Evolutionary conservation across 148 eudicot genomes (phyloP).

Genomic region (Hydrangea macrophylla): DNA sequence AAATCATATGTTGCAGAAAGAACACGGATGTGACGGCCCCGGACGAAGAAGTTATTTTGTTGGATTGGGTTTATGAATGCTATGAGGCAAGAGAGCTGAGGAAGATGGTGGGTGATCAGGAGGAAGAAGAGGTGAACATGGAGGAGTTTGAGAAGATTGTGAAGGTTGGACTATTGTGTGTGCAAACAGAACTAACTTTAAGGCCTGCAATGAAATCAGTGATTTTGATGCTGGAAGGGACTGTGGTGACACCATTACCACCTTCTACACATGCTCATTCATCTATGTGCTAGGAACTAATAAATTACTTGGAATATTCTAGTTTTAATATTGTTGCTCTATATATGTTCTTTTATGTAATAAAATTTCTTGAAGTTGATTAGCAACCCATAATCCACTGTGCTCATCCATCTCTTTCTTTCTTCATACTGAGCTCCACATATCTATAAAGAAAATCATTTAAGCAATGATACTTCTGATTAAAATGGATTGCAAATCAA

Average conservation of each 20-base stretch:
- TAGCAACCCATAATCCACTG: too few relatives aligned
- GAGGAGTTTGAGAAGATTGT: neutral
- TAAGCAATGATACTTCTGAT: too few relatives aligned
- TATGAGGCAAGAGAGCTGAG: neutral
- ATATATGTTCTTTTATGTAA: too few relatives aligned
- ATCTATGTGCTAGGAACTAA: too few relatives aligned
- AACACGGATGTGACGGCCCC: neutral
- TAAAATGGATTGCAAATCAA: too few relatives aligned
- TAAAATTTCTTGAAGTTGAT: too few relatives aligned
- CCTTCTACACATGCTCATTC: neutral
- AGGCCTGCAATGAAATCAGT: neutral
- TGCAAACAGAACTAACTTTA: neutral
- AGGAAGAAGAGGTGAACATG: neutral
- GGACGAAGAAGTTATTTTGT: neutral
- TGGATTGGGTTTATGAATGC: neutral
- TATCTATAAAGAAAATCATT: too few relatives aligned
- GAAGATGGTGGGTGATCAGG: neutral
- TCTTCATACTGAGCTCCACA: too few relatives aligned
- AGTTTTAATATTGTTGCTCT: too few relatives aligned
- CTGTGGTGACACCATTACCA: neutral
- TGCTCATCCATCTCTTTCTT: too few relatives aligned
- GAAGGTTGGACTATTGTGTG: neutral
- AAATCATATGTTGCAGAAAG: neutral
- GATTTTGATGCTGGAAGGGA: conserved; percentile 1
- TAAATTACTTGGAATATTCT: too few relatives aligned